These are phyloP conservation scores for Astrephomene gubernaculifera DNA, from an alignment of 139 green algal genomes.

Conservation along the genomic window DNA sequence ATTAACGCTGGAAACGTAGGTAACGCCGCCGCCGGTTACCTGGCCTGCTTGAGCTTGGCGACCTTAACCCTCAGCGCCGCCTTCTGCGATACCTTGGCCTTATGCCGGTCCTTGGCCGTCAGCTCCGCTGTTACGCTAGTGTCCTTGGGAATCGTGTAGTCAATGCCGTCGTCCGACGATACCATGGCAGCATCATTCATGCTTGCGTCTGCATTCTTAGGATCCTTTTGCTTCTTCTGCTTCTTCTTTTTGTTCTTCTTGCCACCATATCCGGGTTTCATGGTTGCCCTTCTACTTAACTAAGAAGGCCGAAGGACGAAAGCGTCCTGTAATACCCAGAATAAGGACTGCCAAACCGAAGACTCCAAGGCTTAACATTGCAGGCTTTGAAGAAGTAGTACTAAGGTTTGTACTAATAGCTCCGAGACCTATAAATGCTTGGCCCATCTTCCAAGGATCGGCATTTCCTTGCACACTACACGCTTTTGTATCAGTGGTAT, in stretches of 20 bases:
- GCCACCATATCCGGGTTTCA: slow-evolving; percentile 20
- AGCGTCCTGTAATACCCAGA: no score
- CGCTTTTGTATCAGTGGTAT: no score
- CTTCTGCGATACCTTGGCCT: not conserved
- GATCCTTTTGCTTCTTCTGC: slow-evolving; percentile 10
- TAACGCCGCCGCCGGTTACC: slow-evolving; percentile 8
- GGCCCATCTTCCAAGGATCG: no score
- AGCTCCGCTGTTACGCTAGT: slow-evolving; percentile 19
- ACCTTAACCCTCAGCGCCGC: slow-evolving; percentile 36
- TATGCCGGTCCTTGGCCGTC: slow-evolving; percentile 25
- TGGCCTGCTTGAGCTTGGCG: slow-evolving; percentile 8
- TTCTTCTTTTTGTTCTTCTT: slow-evolving; percentile 34
- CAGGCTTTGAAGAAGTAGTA: not conserved
- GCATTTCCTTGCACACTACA: no score
- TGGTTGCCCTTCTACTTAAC: no score
- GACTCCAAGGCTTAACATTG: not conserved
- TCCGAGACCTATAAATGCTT: no score
- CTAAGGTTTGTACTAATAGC: no score
- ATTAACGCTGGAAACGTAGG: not conserved
- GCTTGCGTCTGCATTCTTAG: not conserved
- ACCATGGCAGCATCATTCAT: not conserved
- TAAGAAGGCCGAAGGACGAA: no score
- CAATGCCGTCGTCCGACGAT: slow-evolving; percentile 4
- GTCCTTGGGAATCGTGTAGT: slow-evolving; percentile 20
- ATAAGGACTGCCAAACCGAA: not conserved